Conservation (phyloP, 805 yeast species). For the Candida michaelii region DNA sequence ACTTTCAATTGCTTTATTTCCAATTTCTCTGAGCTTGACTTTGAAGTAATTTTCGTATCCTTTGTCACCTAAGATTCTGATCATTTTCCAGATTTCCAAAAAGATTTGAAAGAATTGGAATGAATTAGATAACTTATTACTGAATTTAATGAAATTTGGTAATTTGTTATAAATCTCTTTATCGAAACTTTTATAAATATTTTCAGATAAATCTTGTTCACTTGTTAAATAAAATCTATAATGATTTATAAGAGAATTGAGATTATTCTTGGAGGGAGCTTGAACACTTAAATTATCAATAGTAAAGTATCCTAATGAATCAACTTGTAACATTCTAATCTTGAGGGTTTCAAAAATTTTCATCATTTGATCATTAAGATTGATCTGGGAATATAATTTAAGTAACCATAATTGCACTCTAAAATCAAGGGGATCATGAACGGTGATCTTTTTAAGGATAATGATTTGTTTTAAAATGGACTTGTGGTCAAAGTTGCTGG, state of each 20-base stretch:
- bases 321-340: conserved; percentile 75
- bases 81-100: conserved; percentile 23
- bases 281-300: conserved; percentile 32
- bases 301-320: conserved; percentile 53
- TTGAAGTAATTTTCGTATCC: conserved; percentile 29
- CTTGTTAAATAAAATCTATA: conserved; percentile 55
- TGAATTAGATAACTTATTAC: conserved; percentile 51
- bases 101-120: conserved; percentile 34
- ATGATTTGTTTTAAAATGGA: conserved; percentile 41
- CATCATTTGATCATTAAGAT: conserved; percentile 50
- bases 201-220: conserved; percentile 49
- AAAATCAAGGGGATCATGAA: conserved; percentile 68
- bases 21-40: conserved; percentile 16
- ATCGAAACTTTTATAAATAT: conserved; percentile 54
- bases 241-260: conserved; percentile 34
- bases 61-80: conserved; percentile 22
- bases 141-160: conserved; percentile 63
- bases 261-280: conserved; percentile 41
- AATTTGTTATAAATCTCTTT: conserved; percentile 64
- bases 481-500: conserved; percentile 2
- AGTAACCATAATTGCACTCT: conserved; percentile 71
- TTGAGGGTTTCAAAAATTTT: conserved; percentile 54
- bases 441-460: conserved; percentile 56
- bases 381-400: conserved; percentile 58
- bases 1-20: conserved; percentile 12